Evolutionary conservation across 108 stramenopile genomes (phyloP), one percentile per base, ranked within the genome.

Genomic region (Skeletonema marinoi): DNA sequence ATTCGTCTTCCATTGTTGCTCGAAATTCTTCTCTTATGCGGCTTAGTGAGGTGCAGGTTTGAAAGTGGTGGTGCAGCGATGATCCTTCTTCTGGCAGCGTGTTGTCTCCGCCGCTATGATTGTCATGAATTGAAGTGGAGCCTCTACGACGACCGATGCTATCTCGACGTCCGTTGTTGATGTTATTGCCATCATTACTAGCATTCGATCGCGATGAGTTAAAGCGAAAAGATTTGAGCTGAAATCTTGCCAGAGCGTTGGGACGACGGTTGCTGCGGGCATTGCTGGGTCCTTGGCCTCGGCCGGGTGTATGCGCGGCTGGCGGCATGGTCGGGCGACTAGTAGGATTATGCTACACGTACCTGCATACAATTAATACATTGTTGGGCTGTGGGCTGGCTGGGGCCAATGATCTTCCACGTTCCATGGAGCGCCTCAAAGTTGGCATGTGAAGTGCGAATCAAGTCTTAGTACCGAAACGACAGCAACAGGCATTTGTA

Each of bases 1-100:
- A 17, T 8, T 64, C 63, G 19, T 64, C 63, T 19, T 39, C 63
- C 30, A 64, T 7, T 3, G 32, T 39, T 19, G 33, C 38, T 4
- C 32, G 63, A 35, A 64, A 38, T 39, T 64, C 63, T 29, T 64
- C 63, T 14, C 63, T 7, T 2, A 64, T n/a, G 32, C 63, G 63
- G 14, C 17, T 10, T 4, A 64, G 32, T 16, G 63, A 64, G 35
- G 31, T 19, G n/a, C 63, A 64, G 7, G 35, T 64, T 21, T 64
- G 19, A 21, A 64, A 64, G 32, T 64, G 63, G 17, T 64, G 33
- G 32, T 64, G 63, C 9, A 64, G 32, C 21, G 19, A 19, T 35
- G 41, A 35, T 11, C 63, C 63, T 29, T 64, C 63, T 11, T 64
- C 63, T 9, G 63, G 63, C 6, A 56, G 21, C 6, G 54, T 56